Evolutionary conservation across 116 monocot genomes (phyloP).

Genomic region (Posidonia oceanica): DNA sequence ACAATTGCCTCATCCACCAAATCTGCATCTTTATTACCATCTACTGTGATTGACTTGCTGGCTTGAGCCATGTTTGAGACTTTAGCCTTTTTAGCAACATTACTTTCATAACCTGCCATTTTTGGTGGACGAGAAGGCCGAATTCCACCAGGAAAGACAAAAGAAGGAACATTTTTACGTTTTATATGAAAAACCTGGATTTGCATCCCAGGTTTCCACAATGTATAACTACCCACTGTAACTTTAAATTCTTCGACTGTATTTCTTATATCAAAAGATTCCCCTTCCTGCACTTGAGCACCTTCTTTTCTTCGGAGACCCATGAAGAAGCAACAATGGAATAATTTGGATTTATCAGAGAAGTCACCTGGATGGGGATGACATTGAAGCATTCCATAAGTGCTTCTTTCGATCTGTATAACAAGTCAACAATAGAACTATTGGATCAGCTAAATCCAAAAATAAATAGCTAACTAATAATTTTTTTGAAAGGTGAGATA

Average conservation of each 20-base stretch:
- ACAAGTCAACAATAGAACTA: not conserved
- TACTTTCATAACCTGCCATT: constrained; percentile 4
- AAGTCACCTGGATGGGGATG: constrained; percentile 85
- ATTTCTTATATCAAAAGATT: constrained; percentile 77
- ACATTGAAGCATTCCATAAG: constrained; percentile 80
- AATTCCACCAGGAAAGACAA: constrained; percentile 83
- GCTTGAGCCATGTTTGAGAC: constrained; percentile 7
- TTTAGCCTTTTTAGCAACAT: constrained; percentile 10
- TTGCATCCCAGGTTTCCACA: constrained; percentile 80
- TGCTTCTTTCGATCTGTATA: constrained; percentile 67
- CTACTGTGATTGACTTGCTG: constrained; percentile 10
- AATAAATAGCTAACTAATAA: not conserved
- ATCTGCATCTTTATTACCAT: constrained; percentile 11
- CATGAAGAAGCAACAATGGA: constrained; percentile 72
- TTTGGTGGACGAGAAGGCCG: constrained; percentile 46
- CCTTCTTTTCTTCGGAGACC: constrained; percentile 76
- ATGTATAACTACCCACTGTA: constrained; percentile 36
- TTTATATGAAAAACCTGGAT: constrained; percentile 86
- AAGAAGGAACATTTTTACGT: constrained; percentile 59
- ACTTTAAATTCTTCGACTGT: constrained; percentile 87
- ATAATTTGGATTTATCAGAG: constrained; percentile 38
- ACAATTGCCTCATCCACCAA: constrained; percentile 13
- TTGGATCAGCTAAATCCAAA: not conserved
- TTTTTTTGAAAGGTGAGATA: no score
- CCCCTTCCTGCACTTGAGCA: constrained; percentile 41